Base-by-base conservation (phyloP, 768 basidiomycete species). In the Naematelia encephala region DNA sequence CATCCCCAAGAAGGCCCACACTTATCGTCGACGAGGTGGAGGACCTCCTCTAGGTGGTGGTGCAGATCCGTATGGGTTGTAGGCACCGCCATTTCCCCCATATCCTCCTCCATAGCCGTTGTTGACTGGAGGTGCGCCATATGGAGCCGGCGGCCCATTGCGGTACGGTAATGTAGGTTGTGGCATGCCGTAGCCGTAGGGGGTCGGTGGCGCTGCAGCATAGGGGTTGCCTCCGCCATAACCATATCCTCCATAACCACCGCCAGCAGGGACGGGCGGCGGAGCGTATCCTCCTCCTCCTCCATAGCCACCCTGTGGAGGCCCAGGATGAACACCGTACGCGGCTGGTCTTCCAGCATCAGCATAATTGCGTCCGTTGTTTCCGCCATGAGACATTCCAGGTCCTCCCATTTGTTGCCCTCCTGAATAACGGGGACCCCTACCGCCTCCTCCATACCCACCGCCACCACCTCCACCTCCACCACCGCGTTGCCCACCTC, bases 261-360 rank as follows among this genome's bases (percentile, higher is more conserved):
- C 62, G 45, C 64, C 51, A 22, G 55, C 57, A 21, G 59, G 56
- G 5, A 64, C 55, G 29, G 49, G 25, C 13, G 55, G 59, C 19
- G 58, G 44, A 13, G 42, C 42, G 16, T 77, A 78, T 19, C 79
- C 77, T 61, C 80, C 78, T 2, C 79, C 78, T n/a, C 82, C 81
- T 34, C 80, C 76, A 4, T 56, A 56, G 30, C 63, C 64, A 21
- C 56, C 42, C 45, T 29, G 46, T 21, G 56, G 57, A 10, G 52
- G 57, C 22, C 22, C 43, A 19, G 47, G 13, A 28, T 56, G 55
- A n/a, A 22, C 65, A 22, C 75, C 63, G 44, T 70, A 68, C 11
- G 70, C 76, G 45, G 69, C 73, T 23, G 76, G 76, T 25, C 78
- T 73, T 19, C 74, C 69, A 42, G 51, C 57, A 28, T 21, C 23